A percentile compares a stretch with the other conserved stretches of the same genome.
Conservation (phyloP, 768 basidiomycete species). For the Podaxis sp. region DNA sequence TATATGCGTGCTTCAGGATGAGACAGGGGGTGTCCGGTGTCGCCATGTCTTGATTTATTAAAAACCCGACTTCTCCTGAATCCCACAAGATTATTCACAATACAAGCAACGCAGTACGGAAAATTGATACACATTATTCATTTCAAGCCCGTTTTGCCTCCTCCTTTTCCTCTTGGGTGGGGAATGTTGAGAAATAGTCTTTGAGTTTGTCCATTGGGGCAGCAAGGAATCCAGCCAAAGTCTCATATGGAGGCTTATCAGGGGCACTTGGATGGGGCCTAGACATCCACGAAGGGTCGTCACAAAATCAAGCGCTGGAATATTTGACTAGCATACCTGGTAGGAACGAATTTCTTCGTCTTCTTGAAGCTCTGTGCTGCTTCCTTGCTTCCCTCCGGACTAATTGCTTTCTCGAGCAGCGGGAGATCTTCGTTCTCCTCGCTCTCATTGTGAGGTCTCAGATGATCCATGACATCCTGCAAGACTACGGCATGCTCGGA, state of each 20-base stretch:
- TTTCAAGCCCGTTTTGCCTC: slow-evolving; percentile 1
- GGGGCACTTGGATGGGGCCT: slow-evolving; percentile 32
- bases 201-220: slow-evolving; percentile 59
- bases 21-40: too few relatives aligned
- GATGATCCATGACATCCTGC: slow-evolving; percentile 42
- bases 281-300: background rate
- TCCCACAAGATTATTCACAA: background rate
- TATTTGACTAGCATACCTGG: slow-evolving; percentile 36
- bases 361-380: slow-evolving; percentile 47
- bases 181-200: slow-evolving; percentile 41
- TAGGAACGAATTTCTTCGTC: slow-evolving; percentile 65
- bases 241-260: slow-evolving; percentile 61
- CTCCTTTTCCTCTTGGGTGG: slow-evolving; percentile 13
- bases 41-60: background rate
- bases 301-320: background rate
- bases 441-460: slow-evolving; percentile 53
- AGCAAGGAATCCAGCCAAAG: slow-evolving; percentile 48
- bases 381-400: slow-evolving; percentile 37
- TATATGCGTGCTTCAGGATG: too few relatives aligned
- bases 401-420: slow-evolving; percentile 45
- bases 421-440: slow-evolving; percentile 62
- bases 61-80: background rate
- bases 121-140: background rate
- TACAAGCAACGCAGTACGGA: too few relatives aligned
- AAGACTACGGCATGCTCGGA: slow-evolving; percentile 41